A percentile compares a stretch with the other conserved stretches of the same genome.
These are phyloP conservation scores for Pseudonitzschia multistriata DNA, from an alignment of 108 stramenopile genomes.

Conservation along the genomic window DNA sequence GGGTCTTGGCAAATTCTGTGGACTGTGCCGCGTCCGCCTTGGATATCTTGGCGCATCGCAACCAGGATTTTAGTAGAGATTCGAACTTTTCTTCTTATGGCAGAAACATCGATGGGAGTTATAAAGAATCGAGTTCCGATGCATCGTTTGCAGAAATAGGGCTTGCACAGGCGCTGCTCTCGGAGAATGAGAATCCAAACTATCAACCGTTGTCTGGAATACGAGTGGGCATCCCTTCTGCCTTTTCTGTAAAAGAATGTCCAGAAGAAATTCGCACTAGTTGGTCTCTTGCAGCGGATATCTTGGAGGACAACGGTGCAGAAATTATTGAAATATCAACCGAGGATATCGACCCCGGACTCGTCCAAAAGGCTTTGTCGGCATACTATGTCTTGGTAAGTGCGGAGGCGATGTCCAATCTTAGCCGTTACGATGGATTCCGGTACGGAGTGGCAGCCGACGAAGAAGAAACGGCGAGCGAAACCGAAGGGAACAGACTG, in stretches of 20 bases:
- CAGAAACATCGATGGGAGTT: not conserved
- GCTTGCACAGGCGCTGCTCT: not conserved
- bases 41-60: constrained; percentile 41
- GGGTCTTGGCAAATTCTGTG: constrained; percentile 69
- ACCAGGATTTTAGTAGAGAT: constrained; percentile 40
- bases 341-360: constrained; percentile 56
- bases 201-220: constrained; percentile 47
- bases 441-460: constrained; percentile 66
- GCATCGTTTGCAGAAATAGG: not conserved
- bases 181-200: constrained; percentile 1
- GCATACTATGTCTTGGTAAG: constrained; percentile 95
- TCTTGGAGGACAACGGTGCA: constrained; percentile 51
- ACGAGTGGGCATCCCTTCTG: constrained; percentile 78
- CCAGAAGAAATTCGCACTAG: constrained; percentile 48
- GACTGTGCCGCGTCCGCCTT: constrained; percentile 58
- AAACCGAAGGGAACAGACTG: not conserved
- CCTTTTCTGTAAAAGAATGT: constrained; percentile 77
- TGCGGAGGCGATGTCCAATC: constrained; percentile 96
- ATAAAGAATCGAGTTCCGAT: not conserved
- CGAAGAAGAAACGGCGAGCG: not conserved
- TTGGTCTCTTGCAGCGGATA: constrained; percentile 56
- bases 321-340: constrained; percentile 52
- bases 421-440: constrained; percentile 95
- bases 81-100: constrained; percentile 41
- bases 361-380: constrained; percentile 72